Evolutionary conservation across 139 green algal species (phyloP).

Genomic region (Tetratostichococcus sp.): DNA sequence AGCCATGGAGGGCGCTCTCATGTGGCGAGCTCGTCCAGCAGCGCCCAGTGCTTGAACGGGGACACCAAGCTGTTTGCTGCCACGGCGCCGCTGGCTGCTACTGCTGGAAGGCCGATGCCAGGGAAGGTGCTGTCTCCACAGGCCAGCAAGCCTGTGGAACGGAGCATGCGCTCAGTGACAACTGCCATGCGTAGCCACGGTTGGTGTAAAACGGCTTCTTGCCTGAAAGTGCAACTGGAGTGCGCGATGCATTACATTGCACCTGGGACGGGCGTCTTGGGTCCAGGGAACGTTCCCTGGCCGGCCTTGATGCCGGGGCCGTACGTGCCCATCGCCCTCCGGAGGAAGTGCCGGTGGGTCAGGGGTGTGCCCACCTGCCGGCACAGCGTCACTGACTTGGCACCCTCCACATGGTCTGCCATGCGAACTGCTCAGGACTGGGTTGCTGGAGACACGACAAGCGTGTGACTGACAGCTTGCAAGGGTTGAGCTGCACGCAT

Average conservation of each 20-base stretch:
- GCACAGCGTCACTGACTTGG: too few species aligned
- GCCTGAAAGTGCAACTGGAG: too few species aligned
- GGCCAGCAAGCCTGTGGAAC: slow-evolving; percentile 43
- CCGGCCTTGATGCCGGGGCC: slow-evolving; percentile 55
- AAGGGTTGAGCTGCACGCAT: too few species aligned
- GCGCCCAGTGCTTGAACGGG: slow-evolving; percentile 53
- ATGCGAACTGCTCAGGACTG: too few species aligned
- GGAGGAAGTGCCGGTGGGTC: slow-evolving; percentile 87
- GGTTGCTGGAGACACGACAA: too few species aligned
- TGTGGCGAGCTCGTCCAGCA: slow-evolving; percentile 53
- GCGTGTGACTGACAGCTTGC: too few species aligned
- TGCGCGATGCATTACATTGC: too few species aligned
- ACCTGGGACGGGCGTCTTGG: slow-evolving; percentile 43
- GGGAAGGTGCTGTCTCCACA: slow-evolving; percentile 76
- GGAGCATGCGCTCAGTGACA: neutral
- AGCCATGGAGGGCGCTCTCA: neutral
- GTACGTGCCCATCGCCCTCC: slow-evolving; percentile 81
- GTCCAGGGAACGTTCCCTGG: slow-evolving; percentile 50
- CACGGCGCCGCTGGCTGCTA: slow-evolving; percentile 65
- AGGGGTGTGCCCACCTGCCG: slow-evolving; percentile 81
- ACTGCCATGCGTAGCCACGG: too few species aligned
- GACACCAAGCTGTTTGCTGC: slow-evolving; percentile 71
- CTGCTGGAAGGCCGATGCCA: slow-evolving; percentile 72
- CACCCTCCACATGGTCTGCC: too few species aligned
- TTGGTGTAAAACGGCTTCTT: slow-evolving; percentile 4